Conservation (phyloP, 768 basidiomycete genomes). For the Tylopilus subfusipes region DNA sequence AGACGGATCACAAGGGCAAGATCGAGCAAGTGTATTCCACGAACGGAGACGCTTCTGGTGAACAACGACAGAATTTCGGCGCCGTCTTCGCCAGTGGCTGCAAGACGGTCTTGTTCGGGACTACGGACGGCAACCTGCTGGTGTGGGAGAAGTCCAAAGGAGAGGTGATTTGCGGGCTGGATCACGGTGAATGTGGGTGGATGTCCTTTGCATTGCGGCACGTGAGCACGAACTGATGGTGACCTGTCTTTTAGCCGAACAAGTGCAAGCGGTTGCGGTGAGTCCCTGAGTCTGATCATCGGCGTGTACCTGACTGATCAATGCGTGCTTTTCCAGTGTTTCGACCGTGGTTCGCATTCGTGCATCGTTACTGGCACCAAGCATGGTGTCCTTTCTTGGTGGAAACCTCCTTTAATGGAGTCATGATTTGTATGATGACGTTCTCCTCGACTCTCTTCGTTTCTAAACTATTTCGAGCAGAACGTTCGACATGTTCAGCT, state of each 20-base stretch:
- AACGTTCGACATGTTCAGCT: constrained; percentile 10
- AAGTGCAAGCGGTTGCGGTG: constrained; percentile 35
- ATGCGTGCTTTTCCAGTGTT: constrained; percentile 34
- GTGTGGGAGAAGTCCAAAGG: constrained; percentile 61
- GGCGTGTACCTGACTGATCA: constrained; percentile 27
- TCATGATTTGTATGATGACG: constrained; percentile 28
- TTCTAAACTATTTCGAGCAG: constrained; percentile 12
- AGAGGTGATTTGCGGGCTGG: constrained; percentile 53
- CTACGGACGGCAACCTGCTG: constrained; percentile 49
- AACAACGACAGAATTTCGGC: constrained; percentile 38
- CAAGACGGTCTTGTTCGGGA: constrained; percentile 56
- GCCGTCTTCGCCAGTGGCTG: constrained; percentile 53
- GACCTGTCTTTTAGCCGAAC: constrained; percentile 24
- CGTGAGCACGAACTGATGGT: constrained; percentile 6
- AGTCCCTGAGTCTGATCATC: constrained; percentile 12
- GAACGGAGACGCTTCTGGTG: constrained; percentile 32
- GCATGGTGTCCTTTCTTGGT: constrained; percentile 55
- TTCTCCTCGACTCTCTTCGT: neutral
- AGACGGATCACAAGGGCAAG: constrained; percentile 48
- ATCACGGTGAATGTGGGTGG: constrained; percentile 54
- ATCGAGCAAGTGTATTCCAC: constrained; percentile 52
- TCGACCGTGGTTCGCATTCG: constrained; percentile 38
- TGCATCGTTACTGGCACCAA: constrained; percentile 57
- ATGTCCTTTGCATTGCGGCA: neutral
- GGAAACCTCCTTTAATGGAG: constrained; percentile 36